These are phyloP conservation scores for Macadamia tetraphylla DNA, from an alignment of 164 flowering plant species.

Conservation along the genomic window DNA sequence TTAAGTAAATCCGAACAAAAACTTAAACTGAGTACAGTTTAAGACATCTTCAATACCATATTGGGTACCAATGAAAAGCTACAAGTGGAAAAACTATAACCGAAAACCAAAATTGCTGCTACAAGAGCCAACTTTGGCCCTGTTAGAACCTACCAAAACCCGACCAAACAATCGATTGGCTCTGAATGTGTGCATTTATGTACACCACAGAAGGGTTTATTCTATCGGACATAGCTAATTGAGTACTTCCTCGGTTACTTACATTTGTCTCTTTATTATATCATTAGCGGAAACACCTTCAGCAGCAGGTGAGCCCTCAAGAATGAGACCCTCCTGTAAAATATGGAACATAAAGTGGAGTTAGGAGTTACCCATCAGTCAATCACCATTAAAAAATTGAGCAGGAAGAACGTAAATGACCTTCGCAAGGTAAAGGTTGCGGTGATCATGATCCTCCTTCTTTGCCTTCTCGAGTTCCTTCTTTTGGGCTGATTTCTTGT, in stretches of 20 bases:
- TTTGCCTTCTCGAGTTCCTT: constrained; percentile 61
- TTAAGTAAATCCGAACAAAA: no score
- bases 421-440: constrained; percentile 87
- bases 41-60: no score
- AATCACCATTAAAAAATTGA: background rate
- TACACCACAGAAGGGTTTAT: background rate
- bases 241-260: constrained; percentile 23
- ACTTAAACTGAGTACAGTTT: no score
- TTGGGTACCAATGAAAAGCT: no score
- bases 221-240: background rate
- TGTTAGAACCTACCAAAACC: background rate
- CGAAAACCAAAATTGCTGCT: no score
- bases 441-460: constrained; percentile 56
- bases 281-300: constrained; percentile 86
- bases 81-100: no score
- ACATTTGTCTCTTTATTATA: constrained; percentile 76
- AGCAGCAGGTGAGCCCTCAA: constrained; percentile 92
- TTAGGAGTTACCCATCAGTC: background rate
- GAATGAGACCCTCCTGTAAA: constrained; percentile 78
- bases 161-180: background rate
- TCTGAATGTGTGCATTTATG: background rate
- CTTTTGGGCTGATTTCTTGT: constrained; percentile 73
- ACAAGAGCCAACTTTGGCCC: no score
- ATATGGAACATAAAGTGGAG: background rate
- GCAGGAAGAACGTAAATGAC: constrained; percentile 20